Evolutionary conservation across 2,329 filamentous ascomycete species (phyloP).

Genomic region (Fusarium clavum): DNA sequence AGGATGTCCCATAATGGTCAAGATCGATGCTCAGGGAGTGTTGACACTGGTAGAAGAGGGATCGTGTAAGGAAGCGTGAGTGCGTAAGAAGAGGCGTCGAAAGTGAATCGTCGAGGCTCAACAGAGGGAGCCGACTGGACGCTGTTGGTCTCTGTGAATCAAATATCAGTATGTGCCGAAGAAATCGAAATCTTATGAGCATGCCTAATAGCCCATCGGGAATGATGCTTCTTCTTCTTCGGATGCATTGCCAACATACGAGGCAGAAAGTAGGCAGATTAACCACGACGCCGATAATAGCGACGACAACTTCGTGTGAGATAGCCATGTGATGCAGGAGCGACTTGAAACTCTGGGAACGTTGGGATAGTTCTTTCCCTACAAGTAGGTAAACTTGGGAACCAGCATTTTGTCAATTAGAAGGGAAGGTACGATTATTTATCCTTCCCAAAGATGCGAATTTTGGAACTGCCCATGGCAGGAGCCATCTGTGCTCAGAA

Average conservation of each 20-base stretch:
- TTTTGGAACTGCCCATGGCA: not conserved
- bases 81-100: not conserved
- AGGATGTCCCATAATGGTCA: not conserved
- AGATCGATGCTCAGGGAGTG: not conserved
- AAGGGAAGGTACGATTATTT: not conserved
- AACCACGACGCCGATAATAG: slow-evolving; percentile 7
- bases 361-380: not conserved
- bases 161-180: rapidly evolving
- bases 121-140: rapidly evolving
- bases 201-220: not conserved
- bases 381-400: not conserved
- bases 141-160: not conserved
- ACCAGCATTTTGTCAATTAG: not conserved
- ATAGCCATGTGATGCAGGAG: not conserved
- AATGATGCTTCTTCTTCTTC: not conserved
- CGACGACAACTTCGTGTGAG: slow-evolving; percentile 2
- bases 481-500: not conserved
- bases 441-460: not conserved
- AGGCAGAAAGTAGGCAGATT: slow-evolving; percentile 15
- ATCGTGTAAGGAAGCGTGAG: not conserved
- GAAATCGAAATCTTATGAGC: too few relatives aligned
- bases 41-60: not conserved
- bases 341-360: not conserved
- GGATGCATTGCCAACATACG: slow-evolving; percentile 10
- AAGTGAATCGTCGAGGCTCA: not conserved